phyloP scores from a whole-genome alignment of 768 basidiomycete species.

The Kwoniella mangroviensis region DNA sequence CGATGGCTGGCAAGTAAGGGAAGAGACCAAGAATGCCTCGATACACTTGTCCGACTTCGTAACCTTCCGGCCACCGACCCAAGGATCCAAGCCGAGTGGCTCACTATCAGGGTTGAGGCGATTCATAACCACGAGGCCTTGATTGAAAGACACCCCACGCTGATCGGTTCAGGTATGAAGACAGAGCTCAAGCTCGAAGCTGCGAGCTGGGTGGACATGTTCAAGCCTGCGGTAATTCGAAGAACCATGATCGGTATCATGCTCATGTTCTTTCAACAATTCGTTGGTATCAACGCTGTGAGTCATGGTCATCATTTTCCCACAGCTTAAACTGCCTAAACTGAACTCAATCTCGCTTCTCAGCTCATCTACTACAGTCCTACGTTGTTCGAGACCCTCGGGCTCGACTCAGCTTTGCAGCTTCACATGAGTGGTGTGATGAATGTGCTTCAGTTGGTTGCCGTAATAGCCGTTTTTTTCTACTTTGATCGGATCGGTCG shows the following conservation, averaged over 20 bases:
- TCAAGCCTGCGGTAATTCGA: constrained; percentile 4
- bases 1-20: constrained; percentile 75
- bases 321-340: neutral
- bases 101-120: constrained; percentile 11
- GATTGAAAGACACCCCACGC: neutral
- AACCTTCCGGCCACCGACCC: constrained; percentile 6
- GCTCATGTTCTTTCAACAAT: constrained; percentile 17
- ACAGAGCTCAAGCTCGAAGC: constrained; percentile 5
- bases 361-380: constrained; percentile 71
- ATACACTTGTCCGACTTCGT: neutral
- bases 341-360: neutral
- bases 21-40: constrained; percentile 38
- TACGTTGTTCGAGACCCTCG: constrained; percentile 67
- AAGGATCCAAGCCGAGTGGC: constrained; percentile 11
- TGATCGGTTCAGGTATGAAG: neutral
- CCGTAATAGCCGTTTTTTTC: neutral
- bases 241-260: constrained; percentile 11
- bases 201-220: constrained; percentile 11
- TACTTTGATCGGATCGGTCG: constrained; percentile 5
- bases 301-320: neutral
- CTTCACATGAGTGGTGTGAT: constrained; percentile 71
- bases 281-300: neutral
- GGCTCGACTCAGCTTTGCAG: constrained; percentile 62
- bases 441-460: constrained; percentile 57
- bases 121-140: constrained; percentile 1